Evolutionary conservation across 2,329 filamentous ascomycete species (phyloP).

Genomic region (Aspergillus fumigatiaffinis): DNA sequence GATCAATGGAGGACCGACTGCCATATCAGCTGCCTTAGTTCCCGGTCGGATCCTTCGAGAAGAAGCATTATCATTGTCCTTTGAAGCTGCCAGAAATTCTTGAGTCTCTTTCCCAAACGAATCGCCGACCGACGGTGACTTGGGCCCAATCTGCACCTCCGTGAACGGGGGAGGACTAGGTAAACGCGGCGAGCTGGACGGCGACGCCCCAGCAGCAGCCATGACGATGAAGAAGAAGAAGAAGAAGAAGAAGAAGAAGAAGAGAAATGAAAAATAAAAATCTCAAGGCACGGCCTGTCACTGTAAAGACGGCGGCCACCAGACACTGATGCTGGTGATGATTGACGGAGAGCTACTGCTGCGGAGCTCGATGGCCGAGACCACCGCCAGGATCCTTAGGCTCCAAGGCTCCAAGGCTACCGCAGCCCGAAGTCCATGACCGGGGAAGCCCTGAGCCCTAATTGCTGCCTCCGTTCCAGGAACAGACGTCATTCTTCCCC

Average conservation of each 20-base stretch:
- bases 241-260: constrained; percentile 1
- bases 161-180: constrained; percentile 92
- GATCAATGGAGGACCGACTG: constrained; percentile 81
- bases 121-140: constrained; percentile 66
- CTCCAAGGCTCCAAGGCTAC: background rate
- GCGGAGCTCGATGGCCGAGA: constrained; percentile 12
- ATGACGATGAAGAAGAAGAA: constrained; percentile 23
- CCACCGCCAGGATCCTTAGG: constrained; percentile 1
- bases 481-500: constrained; percentile 7
- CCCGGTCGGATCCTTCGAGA: constrained; percentile 85
- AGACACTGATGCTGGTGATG: constrained; percentile 9
- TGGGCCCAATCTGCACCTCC: constrained; percentile 84
- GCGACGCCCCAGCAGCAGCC: constrained; percentile 44
- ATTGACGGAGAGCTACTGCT: constrained; percentile 11
- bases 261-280: background rate
- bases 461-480: constrained; percentile 5
- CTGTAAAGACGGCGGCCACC: background rate
- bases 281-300: background rate
- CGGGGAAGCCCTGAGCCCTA: constrained; percentile 35
- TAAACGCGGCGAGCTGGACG: constrained; percentile 80
- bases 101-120: constrained; percentile 57
- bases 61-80: constrained; percentile 65
- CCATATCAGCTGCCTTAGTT: constrained; percentile 89
- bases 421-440: constrained; percentile 21
- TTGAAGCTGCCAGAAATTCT: constrained; percentile 50